These are phyloP conservation scores for Vitis hybrid DNA, from an alignment of 177 flowering plant species.

Conservation along the genomic window DNA sequence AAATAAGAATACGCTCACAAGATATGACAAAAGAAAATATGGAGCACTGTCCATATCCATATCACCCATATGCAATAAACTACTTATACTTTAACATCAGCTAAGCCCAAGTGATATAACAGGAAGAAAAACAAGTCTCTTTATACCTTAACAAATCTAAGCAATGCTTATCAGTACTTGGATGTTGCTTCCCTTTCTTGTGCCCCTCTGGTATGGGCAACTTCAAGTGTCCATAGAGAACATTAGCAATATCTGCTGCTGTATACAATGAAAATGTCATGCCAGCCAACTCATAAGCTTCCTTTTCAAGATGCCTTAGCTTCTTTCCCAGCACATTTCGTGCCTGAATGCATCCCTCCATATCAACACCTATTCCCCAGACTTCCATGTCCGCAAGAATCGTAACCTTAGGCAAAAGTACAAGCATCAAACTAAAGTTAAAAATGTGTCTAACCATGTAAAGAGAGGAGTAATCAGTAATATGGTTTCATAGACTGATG, in stretches of 20 bases:
- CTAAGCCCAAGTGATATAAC: background rate
- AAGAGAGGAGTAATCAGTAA: background rate
- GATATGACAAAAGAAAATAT: no score
- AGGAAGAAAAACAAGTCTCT: background rate
- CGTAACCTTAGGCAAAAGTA: conserved; percentile 52
- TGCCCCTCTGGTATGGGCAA: conserved; percentile 77
- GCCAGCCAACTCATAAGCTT: conserved; percentile 86
- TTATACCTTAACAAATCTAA: conserved; percentile 80
- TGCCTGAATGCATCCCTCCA: conserved; percentile 85
- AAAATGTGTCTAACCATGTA: background rate
- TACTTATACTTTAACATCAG: background rate
- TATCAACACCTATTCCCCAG: conserved; percentile 93
- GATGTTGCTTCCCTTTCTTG: conserved; percentile 80
- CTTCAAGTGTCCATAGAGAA: conserved; percentile 81
- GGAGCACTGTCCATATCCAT: background rate
- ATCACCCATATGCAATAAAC: no score
- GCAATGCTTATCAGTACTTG: conserved; percentile 92
- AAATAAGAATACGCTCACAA: no score
- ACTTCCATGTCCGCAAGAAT: conserved; percentile 95
- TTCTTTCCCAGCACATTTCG: conserved; percentile 64
- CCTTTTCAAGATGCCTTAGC: conserved; percentile 73
- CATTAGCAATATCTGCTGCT: conserved; percentile 89
- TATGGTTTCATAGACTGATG: no score
- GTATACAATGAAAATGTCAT: conserved; percentile 72
- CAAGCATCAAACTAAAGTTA: background rate